Percentiles rank a stretch among this genome's conserved stretches.
phyloP scores from a whole-genome alignment of 108 stramenopile genomes.

The Pseudonitzschia pungens region DNA sequence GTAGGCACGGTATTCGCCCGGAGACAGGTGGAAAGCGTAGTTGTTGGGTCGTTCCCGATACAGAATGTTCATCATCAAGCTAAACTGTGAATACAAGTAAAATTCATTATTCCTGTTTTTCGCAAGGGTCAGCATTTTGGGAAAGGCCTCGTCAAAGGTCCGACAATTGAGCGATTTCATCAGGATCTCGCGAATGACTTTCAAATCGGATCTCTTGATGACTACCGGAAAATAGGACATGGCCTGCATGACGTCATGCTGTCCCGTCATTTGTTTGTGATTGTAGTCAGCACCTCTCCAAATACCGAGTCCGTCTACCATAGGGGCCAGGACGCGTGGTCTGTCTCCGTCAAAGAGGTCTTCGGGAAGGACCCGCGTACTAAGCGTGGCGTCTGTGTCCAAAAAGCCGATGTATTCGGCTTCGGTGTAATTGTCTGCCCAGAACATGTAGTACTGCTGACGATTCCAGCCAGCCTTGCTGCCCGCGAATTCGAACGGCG shows the following conservation, averaged over 20 bases:
- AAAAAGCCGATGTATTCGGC: neutral
- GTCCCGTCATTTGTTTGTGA: neutral
- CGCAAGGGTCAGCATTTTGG: neutral
- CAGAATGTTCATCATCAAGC: slow-evolving; percentile 5
- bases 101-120: neutral
- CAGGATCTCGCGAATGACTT: neutral
- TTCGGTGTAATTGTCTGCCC: slow-evolving; percentile 1
- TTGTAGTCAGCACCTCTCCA: too few species aligned
- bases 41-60: neutral
- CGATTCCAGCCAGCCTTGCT: neutral
- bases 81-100: neutral
- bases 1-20: too few species aligned
- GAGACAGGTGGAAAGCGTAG: neutral
- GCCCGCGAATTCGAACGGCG: too few species aligned
- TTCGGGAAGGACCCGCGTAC: neutral
- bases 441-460: neutral
- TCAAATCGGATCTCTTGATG: neutral
- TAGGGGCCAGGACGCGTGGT: neutral
- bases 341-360: neutral
- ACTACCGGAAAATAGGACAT: slow-evolving; percentile 10
- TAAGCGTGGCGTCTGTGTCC: neutral
- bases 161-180: too few species aligned
- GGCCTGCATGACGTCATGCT: neutral
- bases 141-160: slow-evolving; percentile 3
- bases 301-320: too few species aligned